Conservation (phyloP, 768 basidiomycete genomes). For the Punctularia strigosozonata region DNA sequence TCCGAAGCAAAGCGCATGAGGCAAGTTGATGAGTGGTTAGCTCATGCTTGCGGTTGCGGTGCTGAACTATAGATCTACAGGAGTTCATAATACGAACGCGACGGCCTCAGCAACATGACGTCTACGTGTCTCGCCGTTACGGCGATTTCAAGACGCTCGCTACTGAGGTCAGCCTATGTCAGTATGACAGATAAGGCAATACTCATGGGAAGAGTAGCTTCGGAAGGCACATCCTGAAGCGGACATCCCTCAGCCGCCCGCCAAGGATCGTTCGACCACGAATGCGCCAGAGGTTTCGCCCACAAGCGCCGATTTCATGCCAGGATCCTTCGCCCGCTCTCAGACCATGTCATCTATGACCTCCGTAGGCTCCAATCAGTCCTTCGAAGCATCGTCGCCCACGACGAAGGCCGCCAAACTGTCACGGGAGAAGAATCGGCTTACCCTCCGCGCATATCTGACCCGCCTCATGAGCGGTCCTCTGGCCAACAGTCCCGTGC, state of each 20-base stretch:
- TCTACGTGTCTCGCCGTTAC: conserved; percentile 86
- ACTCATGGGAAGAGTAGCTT: conserved; percentile 38
- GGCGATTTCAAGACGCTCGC: conserved; percentile 90
- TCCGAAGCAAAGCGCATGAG: conserved; percentile 81
- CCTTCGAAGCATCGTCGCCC: conserved; percentile 5
- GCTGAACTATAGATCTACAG: conserved; percentile 31
- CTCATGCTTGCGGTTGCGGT: neutral
- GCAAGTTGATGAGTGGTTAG: conserved; percentile 30
- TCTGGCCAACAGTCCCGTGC: conserved; percentile 77
- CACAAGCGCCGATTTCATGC: conserved; percentile 16
- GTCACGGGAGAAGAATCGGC: conserved; percentile 86
- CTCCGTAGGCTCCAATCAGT: conserved; percentile 1
- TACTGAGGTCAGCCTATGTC: conserved; percentile 48
- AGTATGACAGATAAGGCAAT: neutral
- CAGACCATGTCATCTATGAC: conserved; percentile 13
- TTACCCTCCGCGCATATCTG: conserved; percentile 91
- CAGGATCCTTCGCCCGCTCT: conserved; percentile 8
- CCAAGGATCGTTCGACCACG: conserved; percentile 76
- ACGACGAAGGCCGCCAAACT: conserved; percentile 22
- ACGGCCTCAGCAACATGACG: conserved; percentile 56
- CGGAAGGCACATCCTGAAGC: conserved; percentile 80
- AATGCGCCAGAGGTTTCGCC: conserved; percentile 29
- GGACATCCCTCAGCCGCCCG: conserved; percentile 69
- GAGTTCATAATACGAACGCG: conserved; percentile 93
- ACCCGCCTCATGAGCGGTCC: conserved; percentile 63